Conservation (phyloP, 371 early-diverging fungal species). For the Smittium culicis region DNA sequence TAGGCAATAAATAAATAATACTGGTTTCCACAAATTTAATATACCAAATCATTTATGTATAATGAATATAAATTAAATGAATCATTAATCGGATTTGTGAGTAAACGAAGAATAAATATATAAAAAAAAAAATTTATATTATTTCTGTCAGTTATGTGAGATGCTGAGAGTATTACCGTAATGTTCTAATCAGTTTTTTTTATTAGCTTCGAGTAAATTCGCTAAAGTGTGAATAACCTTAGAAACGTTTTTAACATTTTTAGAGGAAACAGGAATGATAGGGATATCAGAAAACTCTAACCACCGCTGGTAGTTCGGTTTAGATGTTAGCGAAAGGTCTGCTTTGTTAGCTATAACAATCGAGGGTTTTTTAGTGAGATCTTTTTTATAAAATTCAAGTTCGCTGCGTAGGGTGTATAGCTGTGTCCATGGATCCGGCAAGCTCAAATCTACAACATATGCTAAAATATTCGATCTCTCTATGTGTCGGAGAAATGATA, state of each 20-base stretch:
- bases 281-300: slow-evolving; percentile 36
- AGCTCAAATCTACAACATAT: slow-evolving; percentile 74
- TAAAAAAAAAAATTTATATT: too few relatives aligned
- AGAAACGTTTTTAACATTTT: slow-evolving; percentile 65
- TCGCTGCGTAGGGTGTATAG: slow-evolving; percentile 57
- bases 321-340: slow-evolving; percentile 38
- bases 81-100: too few relatives aligned
- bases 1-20: too few relatives aligned
- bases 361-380: slow-evolving; percentile 56
- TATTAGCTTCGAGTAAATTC: slow-evolving; percentile 14
- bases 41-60: too few relatives aligned
- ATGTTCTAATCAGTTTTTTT: too few relatives aligned
- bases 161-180: too few relatives aligned
- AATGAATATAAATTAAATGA: too few relatives aligned
- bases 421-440: slow-evolving; percentile 59
- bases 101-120: too few relatives aligned
- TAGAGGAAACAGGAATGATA: slow-evolving; percentile 78
- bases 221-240: slow-evolving; percentile 56
- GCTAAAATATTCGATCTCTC: slow-evolving; percentile 77
- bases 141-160: too few relatives aligned
- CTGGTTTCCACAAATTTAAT: too few relatives aligned
- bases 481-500: slow-evolving; percentile 83
- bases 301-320: slow-evolving; percentile 25
- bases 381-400: slow-evolving; percentile 65
- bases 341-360: slow-evolving; percentile 91